These are phyloP conservation scores for Rubus idaeus DNA, from an alignment of 306 rosid species.

Conservation along the genomic window DNA sequence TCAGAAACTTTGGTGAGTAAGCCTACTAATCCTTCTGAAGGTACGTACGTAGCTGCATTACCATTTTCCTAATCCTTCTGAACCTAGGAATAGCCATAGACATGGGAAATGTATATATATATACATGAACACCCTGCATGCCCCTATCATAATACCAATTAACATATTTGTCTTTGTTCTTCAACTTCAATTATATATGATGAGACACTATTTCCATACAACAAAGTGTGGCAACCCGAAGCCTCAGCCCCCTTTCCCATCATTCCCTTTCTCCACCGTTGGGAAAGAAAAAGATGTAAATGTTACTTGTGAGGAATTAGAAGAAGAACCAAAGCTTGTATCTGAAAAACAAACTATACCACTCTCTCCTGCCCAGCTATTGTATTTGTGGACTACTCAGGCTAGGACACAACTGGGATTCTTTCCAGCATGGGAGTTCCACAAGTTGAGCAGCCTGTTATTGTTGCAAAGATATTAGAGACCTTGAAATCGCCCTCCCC, in stretches of 20 bases:
- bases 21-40: too few relatives aligned
- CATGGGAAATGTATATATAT: neutral
- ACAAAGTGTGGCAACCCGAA: slow-evolving; percentile 5
- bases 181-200: slow-evolving; percentile 2
- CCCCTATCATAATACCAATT: neutral
- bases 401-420: neutral
- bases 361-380: neutral
- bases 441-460: neutral
- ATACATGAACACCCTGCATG: neutral
- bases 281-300: neutral
- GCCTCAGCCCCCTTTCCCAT: too few relatives aligned
- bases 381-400: neutral
- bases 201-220: neutral
- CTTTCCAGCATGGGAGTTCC: slow-evolving; percentile 4
- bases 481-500: neutral
- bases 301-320: neutral
- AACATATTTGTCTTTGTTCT: neutral
- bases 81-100: neutral
- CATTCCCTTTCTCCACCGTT: too few relatives aligned
- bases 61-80: neutral
- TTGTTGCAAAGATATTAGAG: neutral
- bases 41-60: too few relatives aligned
- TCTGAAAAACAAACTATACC: neutral
- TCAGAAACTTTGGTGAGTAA: too few relatives aligned
- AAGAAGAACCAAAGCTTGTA: slow-evolving; percentile 2